phyloP scores from a whole-genome alignment of 2,329 filamentous ascomycete species.

The Dactylellina drechsleri region DNA sequence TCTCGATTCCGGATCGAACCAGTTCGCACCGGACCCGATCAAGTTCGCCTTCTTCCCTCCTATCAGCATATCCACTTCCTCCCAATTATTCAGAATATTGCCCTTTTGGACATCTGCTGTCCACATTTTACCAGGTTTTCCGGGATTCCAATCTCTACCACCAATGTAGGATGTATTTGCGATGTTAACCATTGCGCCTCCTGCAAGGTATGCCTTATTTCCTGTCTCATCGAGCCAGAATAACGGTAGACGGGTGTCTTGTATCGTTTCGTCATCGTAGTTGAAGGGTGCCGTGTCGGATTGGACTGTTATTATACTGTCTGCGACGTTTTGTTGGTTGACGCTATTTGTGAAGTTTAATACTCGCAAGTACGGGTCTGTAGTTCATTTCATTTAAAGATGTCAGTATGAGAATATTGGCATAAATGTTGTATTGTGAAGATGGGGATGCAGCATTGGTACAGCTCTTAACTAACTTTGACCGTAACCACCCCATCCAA shows the following conservation, averaged over 20 bases:
- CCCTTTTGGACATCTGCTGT: constrained; percentile 27
- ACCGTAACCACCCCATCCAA: constrained; percentile 23
- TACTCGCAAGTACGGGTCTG: constrained; percentile 49
- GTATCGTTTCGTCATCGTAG: constrained; percentile 19
- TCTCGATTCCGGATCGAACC: constrained; percentile 37
- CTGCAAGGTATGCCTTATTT: constrained; percentile 44
- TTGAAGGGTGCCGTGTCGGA: constrained; percentile 17
- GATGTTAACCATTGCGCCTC: constrained; percentile 33
- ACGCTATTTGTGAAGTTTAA: constrained; percentile 39
- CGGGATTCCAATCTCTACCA: constrained; percentile 37
- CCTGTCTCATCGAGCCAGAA: constrained; percentile 41
- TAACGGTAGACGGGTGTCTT: constrained; percentile 40
- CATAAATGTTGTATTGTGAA: too few species aligned
- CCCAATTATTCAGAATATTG: constrained; percentile 40
- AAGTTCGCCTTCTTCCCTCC: constrained; percentile 27
- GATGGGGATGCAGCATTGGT: too few species aligned
- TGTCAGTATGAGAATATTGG: not conserved
- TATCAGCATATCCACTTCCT: constrained; percentile 26
- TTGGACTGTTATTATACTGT: constrained; percentile 20
- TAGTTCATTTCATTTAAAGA: not conserved
- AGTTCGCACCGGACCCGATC: constrained; percentile 29
- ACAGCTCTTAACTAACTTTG: constrained; percentile 25
- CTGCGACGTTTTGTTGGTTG: constrained; percentile 22
- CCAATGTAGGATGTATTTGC: constrained; percentile 31
- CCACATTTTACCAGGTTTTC: constrained; percentile 35